Base-by-base conservation (phyloP, 805 yeast genomes). In the Candida ponderosae region DNA sequence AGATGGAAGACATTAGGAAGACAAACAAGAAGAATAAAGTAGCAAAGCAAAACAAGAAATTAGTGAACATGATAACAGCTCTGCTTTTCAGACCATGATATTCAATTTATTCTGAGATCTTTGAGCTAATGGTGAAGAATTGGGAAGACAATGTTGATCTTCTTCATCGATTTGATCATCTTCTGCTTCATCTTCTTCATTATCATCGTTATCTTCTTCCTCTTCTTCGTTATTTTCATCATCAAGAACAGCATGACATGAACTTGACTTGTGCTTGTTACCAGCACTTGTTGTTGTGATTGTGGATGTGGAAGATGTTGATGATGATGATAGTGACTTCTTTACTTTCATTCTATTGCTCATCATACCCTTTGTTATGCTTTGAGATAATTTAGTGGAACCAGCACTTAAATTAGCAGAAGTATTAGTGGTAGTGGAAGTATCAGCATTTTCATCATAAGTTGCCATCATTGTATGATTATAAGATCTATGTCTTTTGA, bases 121-220 rank as follows among this genome's bases (percentile, higher is more conserved):
- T 35, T 44, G 48, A 4, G 45, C 43, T 31, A 46, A 35, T 6
- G 50, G 50, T 3, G 47, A 42, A 5, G 47, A 42, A 10, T 35
- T 23, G 6, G 47, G 47, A 23, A 41, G 41, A 21, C 29, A 26
- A 4, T 34, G 40, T 5, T 37, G 31, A 16, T 18, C 32, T 13
- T 29, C 37, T 4, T 34, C 35, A 20, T 36, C 40, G 6, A 15
- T 16, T 9, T 33, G 17, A 15, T 29, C 33, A 14, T 31, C 37
- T 15, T 36, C 32, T 9, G 6, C 10, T 9, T 24, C n/a, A 11
- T 24, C n/a, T 11, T 13, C 28, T 11, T 24, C n/a, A 6, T 8
- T 4, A 11, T 24, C 4, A 3, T 24, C n/a, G 14, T 24, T 11
- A 13, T 2, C 14, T 11, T 24, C 6, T 6, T 8, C 14, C 14